Conservation (phyloP, 345 rosid genomes). For the Hevea brasiliensis region DNA sequence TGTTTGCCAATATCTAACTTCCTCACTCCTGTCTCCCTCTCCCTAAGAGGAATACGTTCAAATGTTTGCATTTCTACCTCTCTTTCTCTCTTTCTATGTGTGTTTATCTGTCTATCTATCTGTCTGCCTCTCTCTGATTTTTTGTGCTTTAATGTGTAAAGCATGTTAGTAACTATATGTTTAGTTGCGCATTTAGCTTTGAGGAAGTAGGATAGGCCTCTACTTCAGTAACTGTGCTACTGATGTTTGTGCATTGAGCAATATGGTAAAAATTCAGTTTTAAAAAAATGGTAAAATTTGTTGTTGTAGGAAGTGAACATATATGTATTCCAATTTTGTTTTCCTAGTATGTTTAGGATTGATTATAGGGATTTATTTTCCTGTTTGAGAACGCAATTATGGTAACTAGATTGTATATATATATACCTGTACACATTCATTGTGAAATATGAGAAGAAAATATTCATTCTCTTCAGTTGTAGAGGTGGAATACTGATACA, state of each 20-base stretch:
- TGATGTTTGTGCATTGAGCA: not conserved
- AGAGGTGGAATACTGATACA: not conserved
- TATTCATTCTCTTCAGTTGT: no score
- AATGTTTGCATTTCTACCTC: not conserved
- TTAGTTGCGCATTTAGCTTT: not conserved
- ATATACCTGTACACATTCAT: no score
- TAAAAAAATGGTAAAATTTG: no score
- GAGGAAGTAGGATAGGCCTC: not conserved
- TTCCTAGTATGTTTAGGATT: no score
- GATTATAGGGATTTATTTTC: no score
- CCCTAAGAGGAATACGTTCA: not conserved
- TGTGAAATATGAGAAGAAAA: no score
- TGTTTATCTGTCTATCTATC: not conserved
- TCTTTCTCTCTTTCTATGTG: not conserved
- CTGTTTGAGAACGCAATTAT: no score
- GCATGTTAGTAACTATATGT: no score
- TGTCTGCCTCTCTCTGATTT: not conserved
- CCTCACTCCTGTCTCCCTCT: not conserved
- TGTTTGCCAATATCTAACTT: not conserved
- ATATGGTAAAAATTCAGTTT: not conserved
- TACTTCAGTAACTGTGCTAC: not conserved
- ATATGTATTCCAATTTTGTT: no score
- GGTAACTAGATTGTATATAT: no score
- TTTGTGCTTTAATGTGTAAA: not conserved
- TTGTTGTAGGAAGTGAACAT: no score